A percentile compares a stretch with the other conserved stretches of the same genome.
Evolutionary conservation across 441 rosid genomes (phyloP).

Genomic region (Aquilaria agallochum): DNA sequence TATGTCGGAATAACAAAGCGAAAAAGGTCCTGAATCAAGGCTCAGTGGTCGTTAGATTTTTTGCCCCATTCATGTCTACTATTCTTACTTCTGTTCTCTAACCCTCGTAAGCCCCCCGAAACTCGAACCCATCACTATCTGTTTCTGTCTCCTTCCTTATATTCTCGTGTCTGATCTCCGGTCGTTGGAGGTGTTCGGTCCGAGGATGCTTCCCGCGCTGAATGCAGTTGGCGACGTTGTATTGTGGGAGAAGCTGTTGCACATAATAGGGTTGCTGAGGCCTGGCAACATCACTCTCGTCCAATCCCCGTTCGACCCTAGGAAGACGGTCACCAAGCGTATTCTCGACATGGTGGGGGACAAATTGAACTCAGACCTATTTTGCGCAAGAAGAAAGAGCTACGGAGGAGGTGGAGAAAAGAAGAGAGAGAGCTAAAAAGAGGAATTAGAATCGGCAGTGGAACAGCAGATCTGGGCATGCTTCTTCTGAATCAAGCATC

Average conservation of each 20-base stretch:
- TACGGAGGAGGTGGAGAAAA: too few relatives aligned
- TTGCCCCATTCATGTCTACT: conserved; percentile 62
- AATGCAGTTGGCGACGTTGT: conserved; percentile 72
- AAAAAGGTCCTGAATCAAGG: conserved; percentile 40
- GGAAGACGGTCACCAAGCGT: conserved; percentile 53
- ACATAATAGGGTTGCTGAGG: conserved; percentile 50
- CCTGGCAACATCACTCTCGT: conserved; percentile 71
- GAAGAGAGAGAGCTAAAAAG: too few relatives aligned
- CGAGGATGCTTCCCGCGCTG: conserved; percentile 91
- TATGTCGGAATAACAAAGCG: conserved; percentile 33
- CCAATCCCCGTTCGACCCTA: conserved; percentile 67
- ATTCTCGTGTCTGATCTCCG: neutral
- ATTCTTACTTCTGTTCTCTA: conserved; percentile 49
- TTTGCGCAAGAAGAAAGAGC: too few relatives aligned
- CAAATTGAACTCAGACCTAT: neutral
- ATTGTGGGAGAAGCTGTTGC: conserved; percentile 61
- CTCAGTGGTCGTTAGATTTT: conserved; percentile 43
- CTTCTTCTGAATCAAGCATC: too few relatives aligned
- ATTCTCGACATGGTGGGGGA: conserved; percentile 68
- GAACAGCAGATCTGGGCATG: too few relatives aligned
- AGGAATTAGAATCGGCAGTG: too few relatives aligned
- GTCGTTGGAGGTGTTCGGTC: conserved; percentile 57
- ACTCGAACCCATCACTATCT: neutral
- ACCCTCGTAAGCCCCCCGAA: conserved; percentile 28
- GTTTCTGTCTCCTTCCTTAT: neutral